These are phyloP conservation scores for Anacardium occidentale DNA, from an alignment of 345 rosid species.

Conservation along the genomic window DNA sequence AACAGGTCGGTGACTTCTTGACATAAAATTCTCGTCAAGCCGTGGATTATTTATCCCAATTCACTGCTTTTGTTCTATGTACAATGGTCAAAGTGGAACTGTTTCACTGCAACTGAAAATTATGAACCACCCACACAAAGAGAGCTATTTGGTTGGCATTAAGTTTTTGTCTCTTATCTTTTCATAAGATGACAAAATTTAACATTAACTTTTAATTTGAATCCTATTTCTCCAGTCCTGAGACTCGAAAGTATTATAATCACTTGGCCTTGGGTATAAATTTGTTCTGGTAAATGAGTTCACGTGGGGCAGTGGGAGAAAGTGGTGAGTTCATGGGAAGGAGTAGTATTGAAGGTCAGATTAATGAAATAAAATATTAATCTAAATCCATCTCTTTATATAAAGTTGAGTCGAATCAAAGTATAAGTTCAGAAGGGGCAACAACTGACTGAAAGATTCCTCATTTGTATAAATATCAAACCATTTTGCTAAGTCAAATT, in stretches of 20 bases:
- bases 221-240: too few species aligned
- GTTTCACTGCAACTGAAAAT: too few species aligned
- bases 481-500: slow-evolving; percentile 33
- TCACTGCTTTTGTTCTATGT: not conserved
- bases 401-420: slow-evolving; percentile 27
- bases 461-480: slow-evolving; percentile 21
- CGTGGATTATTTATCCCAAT: not conserved
- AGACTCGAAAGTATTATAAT: too few species aligned
- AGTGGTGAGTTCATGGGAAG: slow-evolving; percentile 27
- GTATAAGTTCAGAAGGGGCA: slow-evolving; percentile 16
- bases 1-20: slow-evolving; percentile 28
- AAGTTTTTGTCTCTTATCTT: too few species aligned
- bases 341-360: not conserved
- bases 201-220: too few species aligned
- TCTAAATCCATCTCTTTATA: slow-evolving; percentile 15
- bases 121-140: too few species aligned
- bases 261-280: slow-evolving; percentile 9
- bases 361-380: not conserved
- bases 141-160: too few species aligned
- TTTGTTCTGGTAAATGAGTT: slow-evolving; percentile 12
- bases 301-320: slow-evolving; percentile 33
- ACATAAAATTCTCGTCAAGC: slow-evolving; percentile 31
- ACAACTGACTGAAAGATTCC: slow-evolving; percentile 35
- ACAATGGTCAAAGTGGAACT: too few species aligned
- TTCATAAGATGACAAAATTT: too few species aligned